Evolutionary conservation across 176 grass and related monocot species (phyloP).

Genomic region (Otatea glauca): DNA sequence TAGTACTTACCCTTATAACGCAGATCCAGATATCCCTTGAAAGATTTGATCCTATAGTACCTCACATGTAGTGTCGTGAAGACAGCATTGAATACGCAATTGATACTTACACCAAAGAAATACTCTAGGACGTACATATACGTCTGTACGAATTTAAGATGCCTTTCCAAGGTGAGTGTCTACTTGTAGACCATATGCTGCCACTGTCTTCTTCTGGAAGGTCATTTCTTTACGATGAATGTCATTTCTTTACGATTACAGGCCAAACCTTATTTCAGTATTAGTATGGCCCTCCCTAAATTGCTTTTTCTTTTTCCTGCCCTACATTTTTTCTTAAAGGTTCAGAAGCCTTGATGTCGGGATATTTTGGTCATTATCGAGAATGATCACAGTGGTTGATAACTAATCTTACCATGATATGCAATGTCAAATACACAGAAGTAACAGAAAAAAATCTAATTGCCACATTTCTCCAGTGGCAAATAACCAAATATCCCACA

Average conservation of each 20-base stretch:
- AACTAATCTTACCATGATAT: neutral
- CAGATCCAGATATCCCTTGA: neutral
- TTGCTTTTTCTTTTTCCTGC: neutral
- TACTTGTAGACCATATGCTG: no score
- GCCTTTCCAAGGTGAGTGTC: no score
- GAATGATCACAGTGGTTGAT: no score
- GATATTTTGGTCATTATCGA: neutral
- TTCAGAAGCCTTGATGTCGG: neutral
- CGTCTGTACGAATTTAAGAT: neutral
- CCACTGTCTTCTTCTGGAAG: no score
- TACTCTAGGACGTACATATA: neutral
- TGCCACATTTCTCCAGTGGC: neutral
- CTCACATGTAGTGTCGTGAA: neutral
- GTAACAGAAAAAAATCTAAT: neutral
- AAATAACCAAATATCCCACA: slow-evolving; percentile 1
- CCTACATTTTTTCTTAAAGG: neutral
- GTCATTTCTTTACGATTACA: neutral
- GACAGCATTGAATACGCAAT: neutral
- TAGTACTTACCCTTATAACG: neutral
- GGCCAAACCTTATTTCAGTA: neutral
- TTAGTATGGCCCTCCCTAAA: neutral
- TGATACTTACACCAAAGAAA: neutral
- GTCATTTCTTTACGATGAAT: neutral
- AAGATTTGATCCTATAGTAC: neutral
- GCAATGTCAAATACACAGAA: neutral